Evolutionary conservation across 2,329 filamentous ascomycete genomes (phyloP), one percentile per base, ranked within the genome.

Genomic region (Fonsecaea erecta): DNA sequence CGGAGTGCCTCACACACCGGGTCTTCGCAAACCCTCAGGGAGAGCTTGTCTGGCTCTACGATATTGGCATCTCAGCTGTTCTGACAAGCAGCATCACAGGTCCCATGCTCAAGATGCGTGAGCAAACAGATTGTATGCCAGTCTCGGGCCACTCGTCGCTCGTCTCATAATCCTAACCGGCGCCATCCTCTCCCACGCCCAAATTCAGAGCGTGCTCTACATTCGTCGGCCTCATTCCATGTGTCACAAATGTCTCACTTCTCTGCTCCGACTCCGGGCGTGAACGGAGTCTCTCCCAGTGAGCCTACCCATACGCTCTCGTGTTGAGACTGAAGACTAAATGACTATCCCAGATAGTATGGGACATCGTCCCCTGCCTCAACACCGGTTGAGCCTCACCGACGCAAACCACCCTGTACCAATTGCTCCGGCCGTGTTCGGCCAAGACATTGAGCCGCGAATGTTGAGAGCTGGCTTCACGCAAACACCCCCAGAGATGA

Each of bases 41-140:
- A 26, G 34, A 12, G 18, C 30, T 12, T 34, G 14, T 51, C 32
- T 34, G n/a, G 8, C 21, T 34, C 28, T 21, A 14, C n/a, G 32
- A n/a, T 21, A 37, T 48, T 55, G 24, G 16, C 24, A 52, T 58
- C 21, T 11, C 43, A 16, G 30, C 21, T 28, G 54, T 34, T 54
- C 64, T 69, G 46, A 65, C 64, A 30, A 12, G 8, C 48, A 63
- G 52, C n/a, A 35, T 52, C 51, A 32, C 32, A 73, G 71, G 67
- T 72, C n/a, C 71, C 71, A 26, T 73, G 71, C 56, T 71, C 71
- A 35, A 65, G 71, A 64, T 73, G 71, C 68, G 66, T 70, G 46
- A 70, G 59, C 66, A 73, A 73, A 56, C 71, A 71, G 60, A 71
- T 72, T 53, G 67, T 70, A 4, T 73, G 71, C 56, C 60, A 70